Evolutionary conservation across 257 asterid species (phyloP), one percentile per base, ranked within the genome.

Genomic region (Fraxinus pennsylvanica): DNA sequence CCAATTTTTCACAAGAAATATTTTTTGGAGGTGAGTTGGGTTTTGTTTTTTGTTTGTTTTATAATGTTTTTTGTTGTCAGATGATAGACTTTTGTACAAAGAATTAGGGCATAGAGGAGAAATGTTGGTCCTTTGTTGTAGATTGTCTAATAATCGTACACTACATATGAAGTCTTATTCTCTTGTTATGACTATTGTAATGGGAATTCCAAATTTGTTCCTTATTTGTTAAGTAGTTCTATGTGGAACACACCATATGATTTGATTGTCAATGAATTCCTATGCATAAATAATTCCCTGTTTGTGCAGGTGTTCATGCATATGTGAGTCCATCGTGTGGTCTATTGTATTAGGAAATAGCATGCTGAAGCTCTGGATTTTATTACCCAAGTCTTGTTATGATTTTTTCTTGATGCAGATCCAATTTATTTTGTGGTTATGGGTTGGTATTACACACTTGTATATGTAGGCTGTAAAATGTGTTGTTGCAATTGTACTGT

Each of bases 41-140:
- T 52, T 68, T 33, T 36, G 41, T 36, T 36, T 36, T 36, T 36
- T 76, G 29, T 66, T 82, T 54, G 50, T 12, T 43, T 43, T 45
- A 10, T 45, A 45, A 66, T 17, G 77, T 68, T 82, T 63, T 47
- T 79, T 80, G 81, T 36, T 39, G 76, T 52, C 21, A 50, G 72
- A 59, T 57, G 68, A 82, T 83, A 79, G 86, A 73, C 67, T 75
- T 79, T 78, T 86, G 94, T 90, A 83, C 82, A 90, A 82, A 88
- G 81, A 68, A 84, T 81, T 75, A 76, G 81, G 79, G 78, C 84
- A 81, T 45, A 79, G 75, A 61, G 68, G 72, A 15, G 13, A 76
- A 81, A 81, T 50, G 74, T 81, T 80, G 81, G 83, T 85, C 77
- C 74, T 80, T 79, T 73, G 35, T 72, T 85, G 87, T 85, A 83